phyloP scores from a whole-genome alignment of 2,329 filamentous ascomycete genomes.

The Pseudocercospora musae region DNA sequence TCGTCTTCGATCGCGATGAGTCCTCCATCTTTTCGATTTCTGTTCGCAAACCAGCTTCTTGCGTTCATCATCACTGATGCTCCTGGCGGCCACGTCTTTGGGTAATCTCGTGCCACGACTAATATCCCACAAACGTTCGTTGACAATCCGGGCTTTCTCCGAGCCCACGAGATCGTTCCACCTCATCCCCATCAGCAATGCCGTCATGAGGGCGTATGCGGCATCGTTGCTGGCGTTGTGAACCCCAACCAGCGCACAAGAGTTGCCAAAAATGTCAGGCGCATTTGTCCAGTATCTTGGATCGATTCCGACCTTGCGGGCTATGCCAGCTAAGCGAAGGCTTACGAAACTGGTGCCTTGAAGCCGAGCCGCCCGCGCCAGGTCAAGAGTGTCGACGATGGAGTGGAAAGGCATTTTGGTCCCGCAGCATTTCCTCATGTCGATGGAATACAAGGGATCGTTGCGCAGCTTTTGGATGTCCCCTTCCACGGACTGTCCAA shows the following conservation, averaged over 20 bases:
- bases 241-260: background rate
- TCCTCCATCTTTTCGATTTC: background rate
- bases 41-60: background rate
- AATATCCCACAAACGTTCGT: background rate
- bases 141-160: background rate
- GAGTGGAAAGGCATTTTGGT: background rate
- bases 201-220: constrained; percentile 9
- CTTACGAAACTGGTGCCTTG: background rate
- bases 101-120: background rate
- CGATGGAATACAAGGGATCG: background rate
- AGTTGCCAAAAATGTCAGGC: background rate
- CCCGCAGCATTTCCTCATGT: background rate
- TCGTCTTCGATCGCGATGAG: background rate
- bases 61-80: background rate
- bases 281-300: background rate
- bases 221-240: constrained; percentile 16
- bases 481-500: background rate
- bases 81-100: background rate
- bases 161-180: constrained; percentile 2
- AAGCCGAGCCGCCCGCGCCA: background rate
- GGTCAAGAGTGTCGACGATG: constrained; percentile 1
- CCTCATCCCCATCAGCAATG: constrained; percentile 5
- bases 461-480: background rate
- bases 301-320: constrained; percentile 6
- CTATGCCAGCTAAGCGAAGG: constrained; percentile 1